phyloP scores from a whole-genome alignment of 768 basidiomycete species.

The Paxillus ammoniavirescens region DNA sequence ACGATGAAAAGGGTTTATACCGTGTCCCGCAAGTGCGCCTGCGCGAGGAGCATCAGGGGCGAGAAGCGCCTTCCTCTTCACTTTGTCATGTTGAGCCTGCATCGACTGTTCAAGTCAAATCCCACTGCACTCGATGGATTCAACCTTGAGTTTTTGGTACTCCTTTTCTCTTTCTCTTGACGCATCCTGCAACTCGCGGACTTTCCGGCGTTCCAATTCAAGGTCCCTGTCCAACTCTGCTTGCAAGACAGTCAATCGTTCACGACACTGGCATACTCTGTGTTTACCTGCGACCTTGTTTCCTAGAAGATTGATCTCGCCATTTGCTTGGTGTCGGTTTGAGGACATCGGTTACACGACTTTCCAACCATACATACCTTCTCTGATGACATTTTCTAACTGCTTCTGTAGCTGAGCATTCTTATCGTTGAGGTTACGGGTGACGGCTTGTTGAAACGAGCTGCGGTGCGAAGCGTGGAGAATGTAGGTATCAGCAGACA shows the following conservation, averaged over 20 bases:
- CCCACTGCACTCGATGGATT: background rate
- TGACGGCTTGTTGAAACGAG: slow-evolving; percentile 81
- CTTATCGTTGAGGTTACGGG: slow-evolving; percentile 79
- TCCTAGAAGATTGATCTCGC: slow-evolving; percentile 68
- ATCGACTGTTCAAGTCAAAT: background rate
- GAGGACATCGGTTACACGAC: background rate
- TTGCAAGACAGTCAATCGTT: slow-evolving; percentile 5
- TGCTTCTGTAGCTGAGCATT: slow-evolving; percentile 83
- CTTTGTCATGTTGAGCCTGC: slow-evolving; percentile 75
- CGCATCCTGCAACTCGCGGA: slow-evolving; percentile 69
- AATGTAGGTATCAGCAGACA: background rate
- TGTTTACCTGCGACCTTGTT: slow-evolving; percentile 62
- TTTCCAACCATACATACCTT: slow-evolving; percentile 48
- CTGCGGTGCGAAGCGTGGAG: slow-evolving; percentile 9
- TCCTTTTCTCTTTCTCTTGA: slow-evolving; percentile 80
- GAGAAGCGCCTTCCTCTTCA: slow-evolving; percentile 78
- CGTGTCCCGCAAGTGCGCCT: slow-evolving; percentile 15
- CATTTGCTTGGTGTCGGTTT: slow-evolving; percentile 53
- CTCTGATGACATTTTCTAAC: slow-evolving; percentile 79
- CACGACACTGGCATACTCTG: background rate
- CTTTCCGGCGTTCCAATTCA: slow-evolving; percentile 74
- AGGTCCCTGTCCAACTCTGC: slow-evolving; percentile 78
- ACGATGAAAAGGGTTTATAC: slow-evolving; percentile 15
- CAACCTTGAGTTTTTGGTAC: slow-evolving; percentile 82
- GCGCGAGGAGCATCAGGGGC: slow-evolving; percentile 33